Base-by-base conservation (phyloP, 208 protist species). In the Phytomonas sp. region DNA sequence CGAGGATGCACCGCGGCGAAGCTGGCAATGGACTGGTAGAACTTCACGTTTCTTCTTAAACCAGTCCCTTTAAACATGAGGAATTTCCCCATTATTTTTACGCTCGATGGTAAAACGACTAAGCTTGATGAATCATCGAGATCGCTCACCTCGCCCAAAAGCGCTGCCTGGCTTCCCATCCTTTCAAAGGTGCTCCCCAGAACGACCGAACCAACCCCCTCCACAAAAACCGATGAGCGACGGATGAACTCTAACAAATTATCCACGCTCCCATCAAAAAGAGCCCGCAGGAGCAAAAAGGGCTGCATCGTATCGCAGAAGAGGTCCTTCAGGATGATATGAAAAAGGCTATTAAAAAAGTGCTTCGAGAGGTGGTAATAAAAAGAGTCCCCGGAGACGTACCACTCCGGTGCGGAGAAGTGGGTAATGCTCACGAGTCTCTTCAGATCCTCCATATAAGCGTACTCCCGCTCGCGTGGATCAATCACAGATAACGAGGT, bases 161-260 rank as follows among this genome's bases (percentile, higher is more conserved):
- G 19, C 45, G 45, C 23, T 26, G 6, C 0, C 45, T 12, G 45
- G 49, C 56, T 65, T 23, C 49, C 29, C 30, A 65, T 56, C 14
- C 29, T 26, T n/a, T 30, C 49, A 31, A 69, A 69, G 7, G 40
- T 63, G 10, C 69, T 75, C 62, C 79, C 84, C 29, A 68, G 71
- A 8, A 80, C 77, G n/a, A 94, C 81, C 14, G 84, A 89, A 34
- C 89, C 89, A 68, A 94, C 70, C 23, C 86, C 89, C 63, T 94
- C 83, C 34, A 92, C 83, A 37, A 67, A 67, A 4, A 78, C 83
- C 64, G 86, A 86, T 69, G 82, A 72, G 45, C 76, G 69, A 10
- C 76, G 67, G 26, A 92, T 70, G 33, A 78, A 79, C n/a, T 78
- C 67, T 29, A 87, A 72, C 34, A 92, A 60, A 31, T 31, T 60